phyloP scores from a whole-genome alignment of 2,329 filamentous ascomycete species.

The Sporothrix variecibatus region DNA sequence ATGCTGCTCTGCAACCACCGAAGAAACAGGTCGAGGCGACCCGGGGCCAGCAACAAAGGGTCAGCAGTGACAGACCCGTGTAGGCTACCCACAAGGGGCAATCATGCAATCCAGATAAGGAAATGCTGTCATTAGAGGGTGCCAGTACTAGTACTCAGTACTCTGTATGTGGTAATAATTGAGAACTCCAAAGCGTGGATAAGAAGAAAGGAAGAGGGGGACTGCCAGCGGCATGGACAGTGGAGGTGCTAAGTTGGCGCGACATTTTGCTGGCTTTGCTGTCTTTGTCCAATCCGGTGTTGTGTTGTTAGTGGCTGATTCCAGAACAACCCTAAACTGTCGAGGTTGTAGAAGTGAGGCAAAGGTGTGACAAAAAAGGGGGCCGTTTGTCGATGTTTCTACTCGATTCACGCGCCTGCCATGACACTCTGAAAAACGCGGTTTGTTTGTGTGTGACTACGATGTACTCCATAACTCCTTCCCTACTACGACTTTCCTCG shows the following conservation, averaged over 20 bases:
- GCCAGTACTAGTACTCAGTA: too few relatives aligned
- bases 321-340: background rate
- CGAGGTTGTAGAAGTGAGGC: background rate
- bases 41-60: background rate
- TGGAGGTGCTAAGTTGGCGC: background rate
- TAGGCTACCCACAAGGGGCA: background rate
- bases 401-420: background rate
- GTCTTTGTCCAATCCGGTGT: background rate
- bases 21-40: slow-evolving; percentile 21
- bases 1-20: background rate
- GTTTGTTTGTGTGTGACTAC: background rate
- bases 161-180: too few relatives aligned
- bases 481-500: background rate
- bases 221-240: background rate
- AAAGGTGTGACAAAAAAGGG: background rate
- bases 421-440: background rate
- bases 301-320: background rate
- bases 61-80: background rate
- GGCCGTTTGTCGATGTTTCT: background rate
- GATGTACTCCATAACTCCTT: background rate
- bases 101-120: background rate
- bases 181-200: background rate
- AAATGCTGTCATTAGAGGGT: background rate
- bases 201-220: background rate
- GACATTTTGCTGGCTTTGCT: background rate